Evolutionary conservation across 495 filamentous ascomycete species (phyloP).

Genomic region (Xylaria curta): DNA sequence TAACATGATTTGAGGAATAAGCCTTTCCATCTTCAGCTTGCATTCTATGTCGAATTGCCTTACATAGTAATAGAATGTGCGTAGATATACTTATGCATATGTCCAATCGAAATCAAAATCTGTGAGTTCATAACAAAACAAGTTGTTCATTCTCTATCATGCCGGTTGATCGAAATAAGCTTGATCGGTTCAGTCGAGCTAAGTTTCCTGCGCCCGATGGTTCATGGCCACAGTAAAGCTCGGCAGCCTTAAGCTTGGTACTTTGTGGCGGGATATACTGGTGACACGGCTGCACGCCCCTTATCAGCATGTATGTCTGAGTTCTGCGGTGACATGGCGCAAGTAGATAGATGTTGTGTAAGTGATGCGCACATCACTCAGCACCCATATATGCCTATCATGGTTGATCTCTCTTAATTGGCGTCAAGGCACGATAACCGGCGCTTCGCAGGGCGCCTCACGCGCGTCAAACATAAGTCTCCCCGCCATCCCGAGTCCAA

Average conservation of each 20-base stretch:
- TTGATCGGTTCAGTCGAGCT: too few relatives aligned
- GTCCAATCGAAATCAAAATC: too few relatives aligned
- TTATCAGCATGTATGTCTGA: neutral
- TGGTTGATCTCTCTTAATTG: neutral
- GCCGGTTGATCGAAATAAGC: neutral
- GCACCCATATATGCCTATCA: neutral
- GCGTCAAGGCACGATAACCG: constrained; percentile 8
- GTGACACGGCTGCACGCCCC: neutral
- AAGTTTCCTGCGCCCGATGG: neutral
- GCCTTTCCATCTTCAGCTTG: neutral
- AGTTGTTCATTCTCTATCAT: neutral
- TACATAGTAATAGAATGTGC: neutral
- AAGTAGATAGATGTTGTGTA: neutral
- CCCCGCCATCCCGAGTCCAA: neutral
- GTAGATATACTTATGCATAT: too few relatives aligned
- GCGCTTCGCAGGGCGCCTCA: constrained; percentile 5
- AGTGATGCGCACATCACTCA: neutral
- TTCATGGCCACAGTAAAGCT: neutral
- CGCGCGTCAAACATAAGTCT: constrained; percentile 9
- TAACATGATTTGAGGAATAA: neutral
- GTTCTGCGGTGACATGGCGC: neutral
- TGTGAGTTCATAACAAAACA: too few relatives aligned
- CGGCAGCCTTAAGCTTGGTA: neutral
- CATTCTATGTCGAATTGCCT: neutral
- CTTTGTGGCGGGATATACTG: neutral